A percentile compares a stretch with the other conserved stretches of the same genome.
Evolutionary conservation across 495 filamentous ascomycete genomes (phyloP).

Genomic region (Pyronema omphalodes): DNA sequence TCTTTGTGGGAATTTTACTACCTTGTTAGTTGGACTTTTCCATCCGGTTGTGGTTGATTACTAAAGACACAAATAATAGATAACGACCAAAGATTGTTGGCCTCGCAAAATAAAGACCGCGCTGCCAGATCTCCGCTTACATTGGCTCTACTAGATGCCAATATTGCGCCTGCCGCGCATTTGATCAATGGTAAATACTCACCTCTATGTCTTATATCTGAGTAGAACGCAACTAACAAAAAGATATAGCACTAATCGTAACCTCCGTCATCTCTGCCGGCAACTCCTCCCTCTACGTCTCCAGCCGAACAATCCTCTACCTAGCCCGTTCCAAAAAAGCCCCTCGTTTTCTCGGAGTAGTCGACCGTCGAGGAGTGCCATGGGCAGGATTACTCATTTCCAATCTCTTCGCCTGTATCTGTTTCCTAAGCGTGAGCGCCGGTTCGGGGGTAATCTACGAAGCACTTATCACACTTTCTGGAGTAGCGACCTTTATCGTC

Average conservation of each 20-base stretch:
- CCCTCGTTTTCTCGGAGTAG: slow-evolving; percentile 43
- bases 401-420: slow-evolving; percentile 47
- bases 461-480: slow-evolving; percentile 31
- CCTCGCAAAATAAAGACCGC: too few species aligned
- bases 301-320: slow-evolving; percentile 44
- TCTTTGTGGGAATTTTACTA: slow-evolving; percentile 32
- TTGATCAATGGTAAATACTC: slow-evolving; percentile 40
- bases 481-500: slow-evolving; percentile 47
- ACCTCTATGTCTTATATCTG: too few species aligned
- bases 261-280: slow-evolving; percentile 50
- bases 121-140: slow-evolving; percentile 40
- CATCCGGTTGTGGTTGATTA: too few species aligned
- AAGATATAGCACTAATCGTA: slow-evolving; percentile 34
- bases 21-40: too few species aligned
- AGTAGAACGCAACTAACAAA: too few species aligned
- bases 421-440: slow-evolving; percentile 43
- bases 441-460: slow-evolving; percentile 37
- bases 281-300: slow-evolving; percentile 51
- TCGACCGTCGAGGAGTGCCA: slow-evolving; percentile 46
- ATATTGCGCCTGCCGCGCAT: slow-evolving; percentile 36
- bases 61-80: too few species aligned
- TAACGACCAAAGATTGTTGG: too few species aligned
- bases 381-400: slow-evolving; percentile 42
- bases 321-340: slow-evolving; percentile 49
- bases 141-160: slow-evolving; percentile 40